Base-by-base conservation (phyloP, 139 green algal genomes). In the Chlorella sp. region DNA sequence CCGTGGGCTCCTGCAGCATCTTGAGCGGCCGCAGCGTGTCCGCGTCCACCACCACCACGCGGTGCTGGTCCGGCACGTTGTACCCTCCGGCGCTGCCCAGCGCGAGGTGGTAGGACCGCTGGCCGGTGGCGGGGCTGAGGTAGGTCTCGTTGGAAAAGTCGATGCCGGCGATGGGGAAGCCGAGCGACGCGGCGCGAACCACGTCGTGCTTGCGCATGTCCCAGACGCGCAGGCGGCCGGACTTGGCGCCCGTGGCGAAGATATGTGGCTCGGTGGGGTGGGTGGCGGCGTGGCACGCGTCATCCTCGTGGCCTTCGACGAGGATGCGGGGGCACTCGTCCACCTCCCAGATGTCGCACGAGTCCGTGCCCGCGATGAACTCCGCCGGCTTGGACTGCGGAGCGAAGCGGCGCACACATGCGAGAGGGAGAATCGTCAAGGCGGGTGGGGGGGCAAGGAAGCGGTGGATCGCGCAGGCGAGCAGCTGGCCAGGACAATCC, bases 331-430 rank as follows among this genome's bases (percentile, higher is more conserved):
- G 79, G 50, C 76, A 61, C 3, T 71, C 30, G 64, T 86, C 79
- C 30, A 86, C 74, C 72, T 86, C 85, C 85, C 85, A 91, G 50
- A 91, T 85, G 67, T 91, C 85, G 69, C 75, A 85, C 20, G 73
- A 67, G 61, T 79, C 64, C 1, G 85, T 88, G 20, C 83, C 83
- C 26, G 77, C 79, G 6, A 86, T 69, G 49, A 88, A 88, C 74
- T 82, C 79, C 22, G 67, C 32, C 31, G 42, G 24, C 35, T 74
- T 68, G 5, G n/a, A 23, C 66, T 71, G 66, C 64, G n/a, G n/a
- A n/a, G n/a, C n/a, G n/a, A n/a, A n/a, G n/a, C n/a, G n/a, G n/a
- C n/a, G n/a, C n/a, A n/a, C n/a, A n/a, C n/a, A n/a, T n/a, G n/a
- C n/a, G n/a, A n/a, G n/a, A n/a, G n/a, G n/a, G n/a, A n/a, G n/a